phyloP scores from a whole-genome alignment of 1,284 basidiomycete species.

The Trichosporon ovoides region DNA sequence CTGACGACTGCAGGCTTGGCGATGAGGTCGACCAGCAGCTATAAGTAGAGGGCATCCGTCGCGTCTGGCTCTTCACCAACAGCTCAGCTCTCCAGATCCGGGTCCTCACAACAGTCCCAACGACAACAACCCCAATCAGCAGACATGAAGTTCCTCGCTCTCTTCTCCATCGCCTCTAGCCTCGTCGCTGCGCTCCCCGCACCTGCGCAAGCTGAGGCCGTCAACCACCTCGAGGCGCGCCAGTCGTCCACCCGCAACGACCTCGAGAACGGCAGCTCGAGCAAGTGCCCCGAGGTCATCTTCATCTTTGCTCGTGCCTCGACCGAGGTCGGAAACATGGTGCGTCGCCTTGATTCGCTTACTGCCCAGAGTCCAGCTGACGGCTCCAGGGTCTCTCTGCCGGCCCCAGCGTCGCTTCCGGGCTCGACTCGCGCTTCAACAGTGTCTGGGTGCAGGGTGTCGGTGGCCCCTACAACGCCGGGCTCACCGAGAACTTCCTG shows the following conservation, averaged over 20 bases:
- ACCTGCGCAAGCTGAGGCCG: background rate
- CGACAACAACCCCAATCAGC: no score
- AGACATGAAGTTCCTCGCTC: constrained; percentile 8
- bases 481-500: background rate
- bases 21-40: no score
- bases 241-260: background rate
- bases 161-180: constrained; percentile 3
- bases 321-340: background rate
- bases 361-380: background rate
- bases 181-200: background rate
- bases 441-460: background rate
- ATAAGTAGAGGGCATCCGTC: no score
- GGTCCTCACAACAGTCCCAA: no score
- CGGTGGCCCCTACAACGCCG: background rate
- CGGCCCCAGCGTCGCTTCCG: background rate
- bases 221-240: background rate
- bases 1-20: no score
- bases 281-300: background rate
- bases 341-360: background rate
- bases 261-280: constrained; percentile 1
- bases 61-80: no score
- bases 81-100: no score
- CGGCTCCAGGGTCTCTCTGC: background rate
- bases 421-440: background rate
- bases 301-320: constrained; percentile 2